phyloP scores from a whole-genome alignment of 805 yeast species.

The Candida sithepensis region DNA sequence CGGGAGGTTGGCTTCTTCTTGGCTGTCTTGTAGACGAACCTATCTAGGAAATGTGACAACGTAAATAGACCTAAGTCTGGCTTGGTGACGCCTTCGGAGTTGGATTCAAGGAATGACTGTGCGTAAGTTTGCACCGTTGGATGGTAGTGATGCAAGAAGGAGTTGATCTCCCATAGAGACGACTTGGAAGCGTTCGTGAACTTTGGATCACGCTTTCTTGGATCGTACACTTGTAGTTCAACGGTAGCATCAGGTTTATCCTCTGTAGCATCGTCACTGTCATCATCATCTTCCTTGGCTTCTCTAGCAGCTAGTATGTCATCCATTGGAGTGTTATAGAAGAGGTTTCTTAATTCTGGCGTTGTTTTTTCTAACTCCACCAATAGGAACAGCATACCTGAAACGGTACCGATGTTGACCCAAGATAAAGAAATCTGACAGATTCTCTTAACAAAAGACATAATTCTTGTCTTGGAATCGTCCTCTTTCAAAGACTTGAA shows the following conservation, averaged over 20 bases:
- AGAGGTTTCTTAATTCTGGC: slow-evolving; percentile 66
- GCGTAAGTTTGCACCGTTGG: slow-evolving; percentile 89
- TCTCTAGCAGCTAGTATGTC: slow-evolving; percentile 45
- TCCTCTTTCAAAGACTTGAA: slow-evolving; percentile 82
- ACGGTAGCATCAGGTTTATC: slow-evolving; percentile 8
- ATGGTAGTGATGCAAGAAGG: slow-evolving; percentile 78
- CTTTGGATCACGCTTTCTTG: slow-evolving; percentile 88
- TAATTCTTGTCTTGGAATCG: slow-evolving; percentile 55
- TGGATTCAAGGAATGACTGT: slow-evolving; percentile 50
- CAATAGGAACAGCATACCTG: slow-evolving; percentile 77
- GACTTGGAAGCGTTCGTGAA: slow-evolving; percentile 81
- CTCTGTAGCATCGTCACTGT: slow-evolving; percentile 27
- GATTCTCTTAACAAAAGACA: slow-evolving; percentile 89
- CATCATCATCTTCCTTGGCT: slow-evolving; percentile 34
- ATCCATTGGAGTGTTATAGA: slow-evolving; percentile 51
- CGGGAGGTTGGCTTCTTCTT: slow-evolving; percentile 69
- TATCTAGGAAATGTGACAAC: slow-evolving; percentile 84
- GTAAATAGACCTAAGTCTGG: slow-evolving; percentile 92
- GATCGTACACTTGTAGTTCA: slow-evolving; percentile 54
- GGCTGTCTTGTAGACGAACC: slow-evolving; percentile 92
- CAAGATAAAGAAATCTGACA: slow-evolving; percentile 82
- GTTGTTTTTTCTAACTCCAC: slow-evolving; percentile 59
- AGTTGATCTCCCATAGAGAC: slow-evolving; percentile 82
- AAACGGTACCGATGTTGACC: slow-evolving; percentile 81
- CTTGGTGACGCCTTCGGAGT: slow-evolving; percentile 39